Percentiles rank a stretch among this genome's conserved stretches.
These are phyloP conservation scores for Mycena chlorophos DNA, from an alignment of 768 basidiomycete species.

Conservation along the genomic window DNA sequence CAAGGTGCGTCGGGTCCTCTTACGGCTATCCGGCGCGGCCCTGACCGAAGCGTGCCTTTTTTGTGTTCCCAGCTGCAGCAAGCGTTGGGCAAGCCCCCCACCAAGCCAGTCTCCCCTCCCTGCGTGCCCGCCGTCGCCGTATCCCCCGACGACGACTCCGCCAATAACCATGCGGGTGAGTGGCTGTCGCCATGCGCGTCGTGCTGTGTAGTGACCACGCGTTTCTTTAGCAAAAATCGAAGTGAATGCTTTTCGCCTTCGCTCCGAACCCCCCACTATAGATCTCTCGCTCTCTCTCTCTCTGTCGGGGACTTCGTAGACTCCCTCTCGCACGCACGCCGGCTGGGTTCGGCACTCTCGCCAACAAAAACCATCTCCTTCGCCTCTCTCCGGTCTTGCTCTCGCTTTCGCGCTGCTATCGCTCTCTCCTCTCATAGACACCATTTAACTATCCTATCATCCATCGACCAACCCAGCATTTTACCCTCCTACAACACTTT, in stretches of 20 bases:
- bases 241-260: not conserved
- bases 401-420: not conserved
- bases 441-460: not conserved
- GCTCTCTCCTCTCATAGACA: not conserved
- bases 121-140: not conserved
- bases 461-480: not conserved
- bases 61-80: not conserved
- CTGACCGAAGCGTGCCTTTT: not conserved
- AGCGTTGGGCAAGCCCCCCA: not conserved
- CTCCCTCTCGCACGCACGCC: not conserved
- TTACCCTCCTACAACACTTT: too few species aligned
- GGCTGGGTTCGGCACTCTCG: not conserved
- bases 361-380: not conserved
- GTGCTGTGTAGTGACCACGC: not conserved
- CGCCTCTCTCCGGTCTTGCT: not conserved
- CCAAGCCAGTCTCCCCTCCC: not conserved
- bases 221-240: not conserved
- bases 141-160: not conserved
- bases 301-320: not conserved
- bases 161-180: not conserved
- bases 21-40: not conserved
- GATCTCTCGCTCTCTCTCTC: not conserved
- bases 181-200: not conserved
- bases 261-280: not conserved
- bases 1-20: not conserved